Evolutionary conservation across 345 rosid species (phyloP).

Genomic region (Euphorbia lathyris): DNA sequence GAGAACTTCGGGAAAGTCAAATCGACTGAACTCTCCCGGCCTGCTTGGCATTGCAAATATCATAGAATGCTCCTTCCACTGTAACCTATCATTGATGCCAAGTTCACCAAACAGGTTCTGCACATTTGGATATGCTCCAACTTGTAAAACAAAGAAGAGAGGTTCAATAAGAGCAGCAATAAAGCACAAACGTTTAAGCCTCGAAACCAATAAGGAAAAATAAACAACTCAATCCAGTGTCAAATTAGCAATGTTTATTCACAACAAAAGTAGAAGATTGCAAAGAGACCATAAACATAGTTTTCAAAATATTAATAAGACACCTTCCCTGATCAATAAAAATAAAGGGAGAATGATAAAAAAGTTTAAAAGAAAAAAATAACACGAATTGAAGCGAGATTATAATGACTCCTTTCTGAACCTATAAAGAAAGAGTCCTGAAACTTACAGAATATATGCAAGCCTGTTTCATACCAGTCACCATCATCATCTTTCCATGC

Average conservation of each 20-base stretch:
- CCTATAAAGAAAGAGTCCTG: not conserved
- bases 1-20: conserved; percentile 84
- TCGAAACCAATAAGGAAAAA: not conserved
- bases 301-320: not conserved
- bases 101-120: conserved; percentile 94
- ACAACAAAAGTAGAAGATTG: not conserved
- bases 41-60: conserved; percentile 96
- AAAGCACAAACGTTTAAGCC: conserved; percentile 1
- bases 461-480: conserved; percentile 92
- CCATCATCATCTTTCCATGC: conserved; percentile 96
- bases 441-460: conserved; percentile 93
- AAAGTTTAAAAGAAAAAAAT: not conserved
- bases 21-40: conserved; percentile 92
- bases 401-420: not conserved
- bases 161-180: conserved; percentile 7
- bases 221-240: conserved; percentile 3
- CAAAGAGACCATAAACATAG: not conserved
- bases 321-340: not conserved
- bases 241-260: not conserved
- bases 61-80: conserved; percentile 99
- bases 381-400: conserved; percentile 1
- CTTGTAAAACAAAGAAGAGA: conserved; percentile 41
- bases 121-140: conserved; percentile 92
- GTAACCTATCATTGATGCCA: conserved; percentile 81
- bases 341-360: not conserved